A percentile compares a stretch with the other conserved stretches of the same genome.
Evolutionary conservation across 371 early-diverging fungal genomes (phyloP).

Genomic region (Dinochytrium kinnereticum): DNA sequence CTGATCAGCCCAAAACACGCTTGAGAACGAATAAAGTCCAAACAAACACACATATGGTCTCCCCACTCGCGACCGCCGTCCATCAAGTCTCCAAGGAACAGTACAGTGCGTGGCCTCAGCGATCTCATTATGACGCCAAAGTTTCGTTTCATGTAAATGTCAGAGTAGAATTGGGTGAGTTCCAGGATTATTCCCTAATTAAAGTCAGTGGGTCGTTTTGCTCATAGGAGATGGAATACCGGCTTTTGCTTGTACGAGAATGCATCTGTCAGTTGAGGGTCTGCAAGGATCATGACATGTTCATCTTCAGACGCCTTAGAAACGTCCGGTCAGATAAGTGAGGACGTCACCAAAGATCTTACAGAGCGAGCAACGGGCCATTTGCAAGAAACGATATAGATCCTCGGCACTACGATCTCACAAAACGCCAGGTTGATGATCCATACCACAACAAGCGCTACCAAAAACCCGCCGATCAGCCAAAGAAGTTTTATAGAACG

Average conservation of each 20-base stretch:
- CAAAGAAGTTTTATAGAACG: not conserved
- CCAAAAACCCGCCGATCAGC: not conserved
- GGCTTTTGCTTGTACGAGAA: constrained; percentile 72
- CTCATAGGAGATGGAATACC: constrained; percentile 23
- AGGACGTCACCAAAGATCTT: not conserved
- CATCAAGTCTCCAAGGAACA: constrained; percentile 83
- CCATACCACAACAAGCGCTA: constrained; percentile 30
- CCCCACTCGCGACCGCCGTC: constrained; percentile 88
- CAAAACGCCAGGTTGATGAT: constrained; percentile 40
- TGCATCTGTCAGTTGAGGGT: constrained; percentile 92
- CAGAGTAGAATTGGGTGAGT: constrained; percentile 78
- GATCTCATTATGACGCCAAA: constrained; percentile 62
- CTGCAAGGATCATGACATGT: constrained; percentile 68
- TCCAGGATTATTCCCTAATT: constrained; percentile 41
- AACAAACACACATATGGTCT: constrained; percentile 54
- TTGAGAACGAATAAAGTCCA: not conserved
- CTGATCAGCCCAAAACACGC: not conserved
- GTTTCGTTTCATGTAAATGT: constrained; percentile 81
- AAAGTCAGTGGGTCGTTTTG: not conserved
- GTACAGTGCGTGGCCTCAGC: constrained; percentile 65
- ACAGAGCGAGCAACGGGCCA: constrained; percentile 33
- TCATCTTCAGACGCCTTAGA: not conserved
- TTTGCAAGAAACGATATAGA: constrained; percentile 30
- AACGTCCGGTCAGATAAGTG: not conserved
- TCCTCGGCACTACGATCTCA: constrained; percentile 37